These are phyloP conservation scores for Phytopythium oedochilum DNA, from an alignment of 352 stramenopile species.

Conservation along the genomic window DNA sequence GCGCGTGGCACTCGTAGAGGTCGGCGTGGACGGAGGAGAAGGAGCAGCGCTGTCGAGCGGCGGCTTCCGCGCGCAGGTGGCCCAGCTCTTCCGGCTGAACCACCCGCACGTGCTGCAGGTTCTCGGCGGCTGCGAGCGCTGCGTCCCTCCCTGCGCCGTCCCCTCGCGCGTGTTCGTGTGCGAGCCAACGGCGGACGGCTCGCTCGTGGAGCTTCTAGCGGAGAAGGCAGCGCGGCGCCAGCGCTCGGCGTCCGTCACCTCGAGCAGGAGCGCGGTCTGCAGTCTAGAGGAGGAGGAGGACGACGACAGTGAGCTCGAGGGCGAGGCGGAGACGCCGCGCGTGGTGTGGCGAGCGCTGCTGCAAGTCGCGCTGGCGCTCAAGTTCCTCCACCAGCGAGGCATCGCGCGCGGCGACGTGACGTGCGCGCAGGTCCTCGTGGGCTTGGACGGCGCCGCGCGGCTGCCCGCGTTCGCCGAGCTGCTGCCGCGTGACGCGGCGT, in stretches of 20 bases:
- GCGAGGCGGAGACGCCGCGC: background rate
- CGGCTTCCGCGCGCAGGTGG: constrained; percentile 13
- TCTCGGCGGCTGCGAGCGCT: constrained; percentile 16
- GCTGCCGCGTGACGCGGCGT: background rate
- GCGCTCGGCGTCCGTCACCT: background rate
- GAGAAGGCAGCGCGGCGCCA: background rate
- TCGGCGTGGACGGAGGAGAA: too few relatives aligned
- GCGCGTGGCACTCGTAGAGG: background rate
- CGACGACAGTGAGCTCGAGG: background rate
- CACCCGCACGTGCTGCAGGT: constrained; percentile 28
- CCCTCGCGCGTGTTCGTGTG: constrained; percentile 14
- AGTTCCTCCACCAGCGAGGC: constrained; percentile 13
- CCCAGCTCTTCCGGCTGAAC: constrained; percentile 19
- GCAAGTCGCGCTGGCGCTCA: constrained; percentile 16
- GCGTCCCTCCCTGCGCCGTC: background rate
- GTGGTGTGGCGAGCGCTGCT: constrained; percentile 14
- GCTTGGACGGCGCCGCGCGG: constrained; percentile 7
- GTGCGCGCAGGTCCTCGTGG: constrained; percentile 18
- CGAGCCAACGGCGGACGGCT: constrained; percentile 10
- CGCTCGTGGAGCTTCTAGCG: background rate
- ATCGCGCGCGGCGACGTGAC: constrained; percentile 16
- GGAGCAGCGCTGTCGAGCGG: background rate
- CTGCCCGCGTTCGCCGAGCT: constrained; percentile 13
- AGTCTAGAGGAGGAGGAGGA: background rate
- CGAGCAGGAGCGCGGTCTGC: background rate